phyloP scores from a whole-genome alignment of 805 yeast species.

The Saccharomycopsis schoenii region DNA sequence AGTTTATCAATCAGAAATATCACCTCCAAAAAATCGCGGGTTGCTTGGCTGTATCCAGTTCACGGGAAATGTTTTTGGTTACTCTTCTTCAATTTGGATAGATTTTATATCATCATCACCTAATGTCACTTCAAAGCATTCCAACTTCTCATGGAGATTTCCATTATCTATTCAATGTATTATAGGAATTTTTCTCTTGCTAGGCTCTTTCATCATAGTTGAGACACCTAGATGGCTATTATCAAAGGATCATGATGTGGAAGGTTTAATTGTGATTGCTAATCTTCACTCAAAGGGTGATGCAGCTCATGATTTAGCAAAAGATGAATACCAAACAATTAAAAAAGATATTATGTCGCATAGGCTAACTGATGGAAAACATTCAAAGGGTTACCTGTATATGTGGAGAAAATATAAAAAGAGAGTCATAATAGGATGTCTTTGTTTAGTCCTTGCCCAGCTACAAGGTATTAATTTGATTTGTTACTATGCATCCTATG shows the following conservation, averaged over 20 bases:
- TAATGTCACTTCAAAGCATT: conserved; percentile 29
- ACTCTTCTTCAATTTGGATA: conserved; percentile 77
- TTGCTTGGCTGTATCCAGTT: conserved; percentile 79
- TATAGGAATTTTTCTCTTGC: conserved; percentile 55
- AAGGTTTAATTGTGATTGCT: conserved; percentile 78
- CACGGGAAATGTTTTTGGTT: conserved; percentile 78
- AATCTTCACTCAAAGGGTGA: conserved; percentile 75
- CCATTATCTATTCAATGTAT: conserved; percentile 70
- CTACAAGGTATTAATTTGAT: conserved; percentile 89
- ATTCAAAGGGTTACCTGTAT: conserved; percentile 52
- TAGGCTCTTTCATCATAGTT: conserved; percentile 71
- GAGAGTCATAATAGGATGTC: conserved; percentile 79
- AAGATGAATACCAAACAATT: conserved; percentile 65
- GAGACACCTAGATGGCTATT: conserved; percentile 89
- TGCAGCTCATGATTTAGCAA: conserved; percentile 57
- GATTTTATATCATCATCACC: conserved; percentile 62
- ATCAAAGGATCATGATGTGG: conserved; percentile 69
- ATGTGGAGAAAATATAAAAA: conserved; percentile 69
- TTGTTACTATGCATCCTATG: conserved; percentile 87
- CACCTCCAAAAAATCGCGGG: conserved; percentile 82
- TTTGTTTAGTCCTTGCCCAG: conserved; percentile 88
- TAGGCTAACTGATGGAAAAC: conserved; percentile 64
- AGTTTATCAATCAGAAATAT: conserved; percentile 78
- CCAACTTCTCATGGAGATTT: conserved; percentile 63
- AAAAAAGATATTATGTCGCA: conserved; percentile 71